Evolutionary conservation across 2,329 filamentous ascomycete genomes (phyloP), one percentile per base, ranked within the genome.

Genomic region (Pseudogymnoascus sp.): DNA sequence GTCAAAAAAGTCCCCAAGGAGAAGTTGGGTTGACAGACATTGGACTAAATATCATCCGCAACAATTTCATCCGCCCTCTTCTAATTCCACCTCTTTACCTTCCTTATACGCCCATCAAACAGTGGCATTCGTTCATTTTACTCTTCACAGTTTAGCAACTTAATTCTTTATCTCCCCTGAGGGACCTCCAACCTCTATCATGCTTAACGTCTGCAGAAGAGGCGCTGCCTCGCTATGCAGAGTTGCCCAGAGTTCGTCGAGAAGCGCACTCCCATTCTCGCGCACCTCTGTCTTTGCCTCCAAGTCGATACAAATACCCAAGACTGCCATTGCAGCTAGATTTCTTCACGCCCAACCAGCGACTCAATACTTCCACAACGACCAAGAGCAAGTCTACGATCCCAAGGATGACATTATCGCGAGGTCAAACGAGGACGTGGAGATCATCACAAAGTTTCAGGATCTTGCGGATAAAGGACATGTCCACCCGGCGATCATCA

Each of bases 151-250:
- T 17, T 19, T 42, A 61, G 15, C 33, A 33, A 11, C 21, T 42
- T 38, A 61, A 61, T 61, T 61, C 59, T 61, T 61, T 38, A 23
- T 38, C 13, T 38, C 38, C 23, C 33, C 17, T 42, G 38, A 38
- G 38, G 38, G 21, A 61, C 38, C 59, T 38, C 33, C 59, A 38
- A 38, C 59, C 59, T 61, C 44, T 28, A 68, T 47, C 60, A 74
- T 74, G 73, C 72, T 73, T 64, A 70, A 67, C 64, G 65, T 66
- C 38, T 73, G 67, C 65, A 73, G 69, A 68, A 71, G 72, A 70
- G 72, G 71, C 60, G 67, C 70, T 17, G 67, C 72, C 69, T 75
- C 70, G 31, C 69, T 74, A 64, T 68, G 68, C 10, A 69, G 67
- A 69, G 64, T 69, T 64, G 33, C 71, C 40, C 68, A 57, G 50